Evolutionary conservation across 305 asterid genomes (phyloP), one percentile per base, ranked within the genome.

Genomic region (Fraxinus platypoda): DNA sequence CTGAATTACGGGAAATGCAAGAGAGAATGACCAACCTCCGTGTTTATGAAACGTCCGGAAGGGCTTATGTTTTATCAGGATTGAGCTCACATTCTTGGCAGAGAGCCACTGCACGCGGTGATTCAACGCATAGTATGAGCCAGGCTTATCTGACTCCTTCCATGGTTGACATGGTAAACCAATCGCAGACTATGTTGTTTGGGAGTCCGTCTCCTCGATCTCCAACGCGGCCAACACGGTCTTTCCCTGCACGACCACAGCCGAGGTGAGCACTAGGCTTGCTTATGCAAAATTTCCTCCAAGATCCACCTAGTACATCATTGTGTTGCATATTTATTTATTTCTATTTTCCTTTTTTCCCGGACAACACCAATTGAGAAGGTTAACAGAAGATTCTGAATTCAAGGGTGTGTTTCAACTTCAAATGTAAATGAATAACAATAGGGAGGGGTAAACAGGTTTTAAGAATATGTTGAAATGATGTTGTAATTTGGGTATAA

Each of bases 81-180:
- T 79, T 95, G 81, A 95, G 99, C 88, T 95, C 99, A 13, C 99
- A 95, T 73, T 92, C 94, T 5, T 93, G 97, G 97, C 99, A 95
- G 89, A 92, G 99, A 86, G 97, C 99, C 8, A 95, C 99, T 0
- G 94, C 96, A 1, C 86, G 97, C 3, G 98, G 99, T 8, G 95
- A 95, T 84, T 95, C 99, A 21, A 91, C 94, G 0, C 93, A 90
- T 1, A 89, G 89, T 70, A 84, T 93, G 19, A 92, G 98, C 84
- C 95, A 90, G 74, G 91, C 93, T 43, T 95, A 95, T 84, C 96
- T 93, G 87, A 95, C 99, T 0, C 97, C 90, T 17, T 92, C 97
- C 0, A 95, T 95, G 99, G 92, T 90, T 11, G 97, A 95, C 85
- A 95, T 95, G 99, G 95, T 95, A 52, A 89, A 79, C 68, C 80